Evolutionary conservation across 1,284 basidiomycete genomes (phyloP).

Genomic region (Cerrena zonata): DNA sequence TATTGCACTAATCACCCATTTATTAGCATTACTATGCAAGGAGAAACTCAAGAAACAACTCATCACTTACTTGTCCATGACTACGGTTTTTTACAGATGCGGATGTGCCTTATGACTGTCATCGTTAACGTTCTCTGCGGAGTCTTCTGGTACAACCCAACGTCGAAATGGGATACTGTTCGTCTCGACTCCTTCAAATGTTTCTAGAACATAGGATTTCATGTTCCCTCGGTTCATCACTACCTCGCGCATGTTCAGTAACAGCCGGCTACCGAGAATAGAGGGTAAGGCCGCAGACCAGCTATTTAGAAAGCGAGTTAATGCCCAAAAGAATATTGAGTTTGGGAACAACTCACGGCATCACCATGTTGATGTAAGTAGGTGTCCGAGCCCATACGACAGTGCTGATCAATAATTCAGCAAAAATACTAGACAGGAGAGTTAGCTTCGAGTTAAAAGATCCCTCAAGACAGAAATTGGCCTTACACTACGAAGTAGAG

Average conservation of each 20-base stretch:
- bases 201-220: constrained; percentile 12
- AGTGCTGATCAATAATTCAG: constrained; percentile 18
- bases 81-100: too few species aligned
- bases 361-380: constrained; percentile 22
- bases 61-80: too few species aligned
- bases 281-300: constrained; percentile 23
- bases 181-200: neutral
- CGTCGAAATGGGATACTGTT: neutral
- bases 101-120: too few species aligned
- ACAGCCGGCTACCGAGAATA: constrained; percentile 16
- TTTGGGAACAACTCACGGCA: constrained; percentile 19
- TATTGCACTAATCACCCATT: too few species aligned
- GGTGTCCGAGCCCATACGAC: constrained; percentile 22
- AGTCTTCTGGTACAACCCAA: neutral
- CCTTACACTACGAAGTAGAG: constrained; percentile 17
- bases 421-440: constrained; percentile 17
- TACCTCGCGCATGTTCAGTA: constrained; percentile 17
- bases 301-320: constrained; percentile 9
- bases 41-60: too few species aligned
- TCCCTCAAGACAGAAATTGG: too few species aligned
- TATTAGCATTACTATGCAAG: too few species aligned
- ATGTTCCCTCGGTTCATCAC: constrained; percentile 3
- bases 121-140: too few species aligned
- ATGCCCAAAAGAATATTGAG: neutral
- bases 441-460: neutral